Conservation (phyloP, 2,329 filamentous ascomycete genomes). For the Diaporthe longicolla region DNA sequence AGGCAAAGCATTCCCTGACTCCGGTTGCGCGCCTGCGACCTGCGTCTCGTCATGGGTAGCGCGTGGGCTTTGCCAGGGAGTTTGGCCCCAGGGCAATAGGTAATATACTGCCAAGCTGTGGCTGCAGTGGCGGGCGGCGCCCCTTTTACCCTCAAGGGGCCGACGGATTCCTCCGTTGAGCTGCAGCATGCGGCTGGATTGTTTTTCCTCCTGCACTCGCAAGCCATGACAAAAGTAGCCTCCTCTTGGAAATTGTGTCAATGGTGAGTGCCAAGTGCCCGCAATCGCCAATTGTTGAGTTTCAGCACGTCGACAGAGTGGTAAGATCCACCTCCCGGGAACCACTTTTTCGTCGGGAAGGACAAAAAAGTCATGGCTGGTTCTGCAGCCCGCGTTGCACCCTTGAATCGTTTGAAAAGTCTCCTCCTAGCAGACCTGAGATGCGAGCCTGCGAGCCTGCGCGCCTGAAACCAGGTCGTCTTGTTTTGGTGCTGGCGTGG, state of each 20-base stretch:
- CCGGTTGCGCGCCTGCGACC: not conserved
- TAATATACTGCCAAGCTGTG: conserved; percentile 36
- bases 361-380: conserved; percentile 4
- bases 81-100: not conserved
- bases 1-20: not conserved
- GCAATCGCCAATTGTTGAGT: conserved; percentile 23
- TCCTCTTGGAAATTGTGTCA: not conserved
- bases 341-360: conserved; percentile 28
- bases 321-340: conserved; percentile 17
- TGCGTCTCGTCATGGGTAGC: not conserved
- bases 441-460: conserved; percentile 24
- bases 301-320: conserved; percentile 18
- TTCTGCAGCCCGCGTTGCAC: conserved; percentile 17
- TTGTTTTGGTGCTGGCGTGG: conserved; percentile 8
- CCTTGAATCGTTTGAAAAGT: conserved; percentile 13
- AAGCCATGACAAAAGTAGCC: conserved; percentile 8
- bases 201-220: conserved; percentile 15
- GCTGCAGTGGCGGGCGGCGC: conserved; percentile 38
- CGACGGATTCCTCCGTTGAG: conserved; percentile 13
- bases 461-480: conserved; percentile 19
- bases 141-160: conserved; percentile 11
- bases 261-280: not conserved
- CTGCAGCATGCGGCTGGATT: conserved; percentile 1
- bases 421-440: not conserved
- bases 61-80: not conserved